Conservation (phyloP, 1,284 basidiomycete genomes). For the Sporisorium scitamineum region DNA sequence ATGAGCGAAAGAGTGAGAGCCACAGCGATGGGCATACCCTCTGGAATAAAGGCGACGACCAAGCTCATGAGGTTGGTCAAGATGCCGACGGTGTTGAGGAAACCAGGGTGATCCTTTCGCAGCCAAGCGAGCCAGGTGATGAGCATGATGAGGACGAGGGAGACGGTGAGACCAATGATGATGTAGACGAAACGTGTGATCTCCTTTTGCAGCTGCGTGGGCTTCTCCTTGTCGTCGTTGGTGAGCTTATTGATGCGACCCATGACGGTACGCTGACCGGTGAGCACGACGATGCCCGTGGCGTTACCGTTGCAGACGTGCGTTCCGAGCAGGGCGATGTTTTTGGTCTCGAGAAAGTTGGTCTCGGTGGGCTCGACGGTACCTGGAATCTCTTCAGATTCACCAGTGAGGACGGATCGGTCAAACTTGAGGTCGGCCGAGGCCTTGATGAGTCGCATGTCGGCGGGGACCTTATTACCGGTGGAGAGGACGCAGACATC, state of each 20-base stretch:
- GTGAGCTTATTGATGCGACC: conserved; percentile 70
- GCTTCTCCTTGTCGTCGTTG: conserved; percentile 70
- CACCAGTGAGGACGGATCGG: conserved; percentile 77
- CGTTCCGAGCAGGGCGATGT: conserved; percentile 77
- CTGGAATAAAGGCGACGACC: conserved; percentile 78
- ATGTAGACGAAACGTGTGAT: conserved; percentile 71
- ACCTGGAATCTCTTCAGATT: conserved; percentile 74
- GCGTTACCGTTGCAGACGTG: conserved; percentile 75
- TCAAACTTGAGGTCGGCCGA: conserved; percentile 75
- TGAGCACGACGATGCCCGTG: conserved; percentile 74
- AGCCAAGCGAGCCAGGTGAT: conserved; percentile 74
- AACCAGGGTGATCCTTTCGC: conserved; percentile 72
- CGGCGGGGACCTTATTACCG: conserved; percentile 72
- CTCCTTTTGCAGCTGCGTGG: conserved; percentile 73
- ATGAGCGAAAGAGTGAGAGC: conserved; percentile 79
- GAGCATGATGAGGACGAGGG: conserved; percentile 72
- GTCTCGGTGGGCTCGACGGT: conserved; percentile 73
- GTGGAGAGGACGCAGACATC: conserved; percentile 74
- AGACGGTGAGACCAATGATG: conserved; percentile 72
- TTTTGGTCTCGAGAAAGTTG: conserved; percentile 73
- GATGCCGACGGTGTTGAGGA: conserved; percentile 75
- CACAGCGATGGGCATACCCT: conserved; percentile 78
- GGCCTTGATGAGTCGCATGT: conserved; percentile 71
- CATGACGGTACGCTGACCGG: conserved; percentile 74
- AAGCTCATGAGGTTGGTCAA: conserved; percentile 75